Evolutionary conservation across 2,329 filamentous ascomycete species (phyloP), one percentile per base, ranked within the genome.

Genomic region (Phoma sp.): DNA sequence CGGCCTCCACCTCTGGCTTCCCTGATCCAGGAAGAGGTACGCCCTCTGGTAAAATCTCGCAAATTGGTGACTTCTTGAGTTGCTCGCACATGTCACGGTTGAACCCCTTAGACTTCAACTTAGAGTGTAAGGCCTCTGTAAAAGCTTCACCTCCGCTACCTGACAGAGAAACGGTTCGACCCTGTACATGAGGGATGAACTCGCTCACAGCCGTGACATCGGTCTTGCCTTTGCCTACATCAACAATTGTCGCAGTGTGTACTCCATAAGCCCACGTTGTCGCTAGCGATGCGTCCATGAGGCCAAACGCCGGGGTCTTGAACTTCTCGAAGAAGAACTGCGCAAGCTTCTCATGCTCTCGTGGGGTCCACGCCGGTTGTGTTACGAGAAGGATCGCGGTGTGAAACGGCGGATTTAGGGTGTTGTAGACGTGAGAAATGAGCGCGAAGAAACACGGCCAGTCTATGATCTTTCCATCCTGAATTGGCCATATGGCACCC

Each of bases 271-370:
- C 87, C 69, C 86, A 88, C 54, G 81, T 88, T 0, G 92, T 90
- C 24, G 95, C 93, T 41, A 96, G 79, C 3, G 91, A 93, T 65
- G 92, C 89, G 76, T 98, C 91, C 80, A 99, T 89, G 60, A 98
- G 83, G 66, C 90, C 93, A 46, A 99, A 89, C 0, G 91, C 92
- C 0, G 95, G 95, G 0, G 92, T 95, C 79, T 94, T 95, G 72
- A 96, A 96, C 77, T 95, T 96, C 77, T 99, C 95, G 70, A 99
- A 99, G 62, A 98, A 86, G 80, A 96, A 99, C 60, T 95, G 91
- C 13, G 93, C 90, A 63, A 99, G 88, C 35, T 85, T 85, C 77
- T 98, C 94, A 72, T 89, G 89, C 75, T 97, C 92, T 59, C 89
- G 88, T 8, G 90, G 86, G 4, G 92, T 92, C 94, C 95, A 99